Evolutionary conservation across 2,329 filamentous ascomycete species (phyloP).

Genomic region (Aspergillus sclerotialis): DNA sequence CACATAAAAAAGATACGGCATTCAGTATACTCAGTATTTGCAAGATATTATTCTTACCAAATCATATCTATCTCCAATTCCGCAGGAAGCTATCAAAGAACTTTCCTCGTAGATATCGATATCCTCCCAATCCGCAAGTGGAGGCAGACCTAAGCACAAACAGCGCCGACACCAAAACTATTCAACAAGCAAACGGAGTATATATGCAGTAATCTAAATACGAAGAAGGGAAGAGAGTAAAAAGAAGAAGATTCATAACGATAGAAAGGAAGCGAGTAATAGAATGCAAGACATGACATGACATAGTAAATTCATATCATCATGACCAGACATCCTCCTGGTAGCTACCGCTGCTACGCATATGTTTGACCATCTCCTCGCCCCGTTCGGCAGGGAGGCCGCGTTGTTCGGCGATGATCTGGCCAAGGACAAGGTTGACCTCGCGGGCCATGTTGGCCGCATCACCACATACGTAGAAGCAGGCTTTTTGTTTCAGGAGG

Average conservation of each 20-base stretch:
- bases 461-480: constrained; percentile 97
- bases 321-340: constrained; percentile 73
- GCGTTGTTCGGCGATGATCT: constrained; percentile 80
- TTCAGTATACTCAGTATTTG: too few relatives aligned
- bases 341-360: constrained; percentile 92
- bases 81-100: too few relatives aligned
- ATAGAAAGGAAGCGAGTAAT: constrained; percentile 9
- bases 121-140: too few relatives aligned
- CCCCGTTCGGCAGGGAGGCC: constrained; percentile 78
- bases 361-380: constrained; percentile 94
- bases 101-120: too few relatives aligned
- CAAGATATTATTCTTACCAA: too few relatives aligned
- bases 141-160: too few relatives aligned
- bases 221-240: not conserved
- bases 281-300: constrained; percentile 6
- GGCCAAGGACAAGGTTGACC: constrained; percentile 76
- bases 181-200: constrained; percentile 13
- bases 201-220: constrained; percentile 12
- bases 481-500: constrained; percentile 74
- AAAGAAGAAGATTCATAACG: constrained; percentile 13
- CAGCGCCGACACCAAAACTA: too few relatives aligned
- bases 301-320: constrained; percentile 9
- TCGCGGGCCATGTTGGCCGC: constrained; percentile 95
- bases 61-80: too few relatives aligned
- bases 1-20: too few relatives aligned